Percentiles rank a stretch among this genome's conserved stretches.
Conservation (phyloP, 139 green algal genomes). For the Haematococcus lacustris region DNA sequence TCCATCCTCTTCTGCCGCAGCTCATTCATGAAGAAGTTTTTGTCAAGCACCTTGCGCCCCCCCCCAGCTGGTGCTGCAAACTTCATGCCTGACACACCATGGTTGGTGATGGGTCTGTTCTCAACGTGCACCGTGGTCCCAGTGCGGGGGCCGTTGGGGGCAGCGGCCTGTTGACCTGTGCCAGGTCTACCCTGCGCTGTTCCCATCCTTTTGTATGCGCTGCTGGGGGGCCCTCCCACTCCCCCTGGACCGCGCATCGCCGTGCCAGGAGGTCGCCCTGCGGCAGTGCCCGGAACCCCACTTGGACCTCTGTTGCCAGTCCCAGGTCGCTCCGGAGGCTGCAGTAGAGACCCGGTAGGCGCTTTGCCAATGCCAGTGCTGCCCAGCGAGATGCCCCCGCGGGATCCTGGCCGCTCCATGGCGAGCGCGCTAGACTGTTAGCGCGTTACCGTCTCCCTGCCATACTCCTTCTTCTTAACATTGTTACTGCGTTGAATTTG, state of each 20-base stretch:
- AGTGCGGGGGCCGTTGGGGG: conserved; percentile 7
- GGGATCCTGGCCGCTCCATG: conserved; percentile 30
- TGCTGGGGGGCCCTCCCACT: conserved; percentile 20
- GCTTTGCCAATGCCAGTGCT: conserved; percentile 19
- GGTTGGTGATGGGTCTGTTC: conserved; percentile 36
- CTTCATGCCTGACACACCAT: conserved; percentile 37
- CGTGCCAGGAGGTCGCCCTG: conserved; percentile 9
- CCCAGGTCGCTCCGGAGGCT: conserved; percentile 21
- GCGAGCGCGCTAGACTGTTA: too few relatives aligned
- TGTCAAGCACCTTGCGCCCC: conserved; percentile 59
- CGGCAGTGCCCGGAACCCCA: background rate
- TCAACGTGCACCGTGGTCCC: conserved; percentile 29
- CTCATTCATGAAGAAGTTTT: conserved; percentile 59
- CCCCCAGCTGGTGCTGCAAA: background rate
- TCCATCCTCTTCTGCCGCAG: conserved; percentile 61
- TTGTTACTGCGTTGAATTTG: too few relatives aligned
- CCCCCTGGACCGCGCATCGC: conserved; percentile 9
- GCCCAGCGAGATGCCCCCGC: conserved; percentile 6
- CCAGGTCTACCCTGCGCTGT: conserved; percentile 24
- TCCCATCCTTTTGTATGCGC: conserved; percentile 32
- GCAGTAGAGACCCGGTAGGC: conserved; percentile 19
- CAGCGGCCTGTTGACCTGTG: conserved; percentile 15
- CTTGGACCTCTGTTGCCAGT: conserved; percentile 13
- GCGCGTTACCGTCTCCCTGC: too few relatives aligned
- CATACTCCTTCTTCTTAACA: too few relatives aligned